phyloP scores from a whole-genome alignment of 2,329 filamentous ascomycete species.

The Lachnellula occidentalis region DNA sequence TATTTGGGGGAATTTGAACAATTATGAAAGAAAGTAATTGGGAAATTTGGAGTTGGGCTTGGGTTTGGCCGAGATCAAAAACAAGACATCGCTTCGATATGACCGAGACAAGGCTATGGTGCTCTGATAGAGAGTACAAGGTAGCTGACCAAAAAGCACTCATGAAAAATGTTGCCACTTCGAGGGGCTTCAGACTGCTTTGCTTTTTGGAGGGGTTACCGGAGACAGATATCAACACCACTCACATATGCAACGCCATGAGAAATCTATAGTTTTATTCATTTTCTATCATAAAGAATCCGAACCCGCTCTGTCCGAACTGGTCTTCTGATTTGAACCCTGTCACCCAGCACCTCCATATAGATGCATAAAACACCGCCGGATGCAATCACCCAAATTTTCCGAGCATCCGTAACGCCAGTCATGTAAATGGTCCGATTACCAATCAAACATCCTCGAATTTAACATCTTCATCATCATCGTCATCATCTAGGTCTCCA shows the following conservation, averaged over 20 bases:
- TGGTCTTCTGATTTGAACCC: neutral
- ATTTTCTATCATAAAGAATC: neutral
- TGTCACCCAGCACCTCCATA: neutral
- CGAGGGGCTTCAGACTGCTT: neutral
- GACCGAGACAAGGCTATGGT: no score
- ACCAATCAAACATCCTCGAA: constrained; percentile 70
- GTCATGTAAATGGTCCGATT: constrained; percentile 1
- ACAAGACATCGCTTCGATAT: no score
- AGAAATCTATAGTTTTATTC: neutral
- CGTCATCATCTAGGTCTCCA: constrained; percentile 52
- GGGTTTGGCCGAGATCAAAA: no score
- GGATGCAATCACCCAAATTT: constrained; percentile 5
- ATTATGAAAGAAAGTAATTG: no score
- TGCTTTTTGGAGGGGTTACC: neutral
- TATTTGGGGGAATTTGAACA: no score
- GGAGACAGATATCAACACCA: neutral
- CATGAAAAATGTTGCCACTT: no score
- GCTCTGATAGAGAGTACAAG: no score
- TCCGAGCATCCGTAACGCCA: constrained; percentile 5
- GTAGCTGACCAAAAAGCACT: no score
- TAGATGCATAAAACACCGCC: constrained; percentile 8
- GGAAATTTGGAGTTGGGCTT: no score
- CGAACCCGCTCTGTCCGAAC: neutral
- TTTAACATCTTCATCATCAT: constrained; percentile 63
- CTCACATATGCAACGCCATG: neutral